These are phyloP conservation scores for Xylariomycetidae sp. DNA, from an alignment of 2,329 filamentous ascomycete genomes.

Conservation along the genomic window DNA sequence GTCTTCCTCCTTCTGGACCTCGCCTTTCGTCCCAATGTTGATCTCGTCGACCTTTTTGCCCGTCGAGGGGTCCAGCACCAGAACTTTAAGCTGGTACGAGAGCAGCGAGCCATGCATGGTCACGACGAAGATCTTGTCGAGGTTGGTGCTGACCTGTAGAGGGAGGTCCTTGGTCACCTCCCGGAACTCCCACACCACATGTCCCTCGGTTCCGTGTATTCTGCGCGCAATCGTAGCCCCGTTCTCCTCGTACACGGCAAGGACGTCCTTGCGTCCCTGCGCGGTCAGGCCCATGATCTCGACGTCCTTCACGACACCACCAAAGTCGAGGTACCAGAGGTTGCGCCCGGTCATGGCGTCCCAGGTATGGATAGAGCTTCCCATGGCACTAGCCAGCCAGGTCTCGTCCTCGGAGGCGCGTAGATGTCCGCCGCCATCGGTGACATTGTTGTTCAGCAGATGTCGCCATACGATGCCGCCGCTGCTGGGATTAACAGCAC, in stretches of 20 bases:
- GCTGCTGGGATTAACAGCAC: constrained; percentile 82
- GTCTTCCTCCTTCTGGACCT: constrained; percentile 57
- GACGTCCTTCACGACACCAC: constrained; percentile 57
- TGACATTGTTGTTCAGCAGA: constrained; percentile 49
- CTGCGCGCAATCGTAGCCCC: constrained; percentile 57
- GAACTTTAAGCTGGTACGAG: constrained; percentile 71
- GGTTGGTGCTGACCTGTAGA: constrained; percentile 67
- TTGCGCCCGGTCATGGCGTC: constrained; percentile 74
- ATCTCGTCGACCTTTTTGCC: constrained; percentile 69
- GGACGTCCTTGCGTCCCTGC: constrained; percentile 56
- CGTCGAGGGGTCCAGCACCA: constrained; percentile 63
- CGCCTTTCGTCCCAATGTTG: constrained; percentile 65
- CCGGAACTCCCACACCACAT: constrained; percentile 71
- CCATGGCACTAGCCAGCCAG: constrained; percentile 68
- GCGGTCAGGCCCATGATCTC: constrained; percentile 71
- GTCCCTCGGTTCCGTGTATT: constrained; percentile 66
- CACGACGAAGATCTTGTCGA: constrained; percentile 68
- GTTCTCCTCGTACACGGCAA: constrained; percentile 60
- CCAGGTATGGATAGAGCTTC: constrained; percentile 70
- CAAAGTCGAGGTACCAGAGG: constrained; percentile 63
- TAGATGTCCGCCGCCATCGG: constrained; percentile 46
- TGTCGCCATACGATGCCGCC: constrained; percentile 86
- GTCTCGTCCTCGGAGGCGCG: constrained; percentile 74
- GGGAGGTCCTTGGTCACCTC: constrained; percentile 64
- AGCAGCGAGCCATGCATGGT: constrained; percentile 64